Percentiles rank a stretch among this genome's conserved stretches.
phyloP scores from a whole-genome alignment of 805 yeast species.

The Teunomyces barrocoloradensis region DNA sequence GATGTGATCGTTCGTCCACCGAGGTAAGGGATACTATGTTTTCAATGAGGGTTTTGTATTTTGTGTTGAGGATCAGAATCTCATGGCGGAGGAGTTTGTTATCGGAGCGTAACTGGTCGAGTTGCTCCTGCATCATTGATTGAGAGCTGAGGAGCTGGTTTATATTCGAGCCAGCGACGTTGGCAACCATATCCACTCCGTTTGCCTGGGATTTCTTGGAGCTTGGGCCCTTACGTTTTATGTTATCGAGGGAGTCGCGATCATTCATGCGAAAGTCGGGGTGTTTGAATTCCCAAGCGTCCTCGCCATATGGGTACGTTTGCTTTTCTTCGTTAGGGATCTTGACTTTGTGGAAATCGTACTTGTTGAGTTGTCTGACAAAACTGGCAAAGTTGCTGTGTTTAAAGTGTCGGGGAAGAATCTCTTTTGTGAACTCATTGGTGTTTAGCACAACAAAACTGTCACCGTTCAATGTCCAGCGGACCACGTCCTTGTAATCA shows the following conservation, averaged over 20 bases:
- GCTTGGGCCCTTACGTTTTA: slow-evolving; percentile 76
- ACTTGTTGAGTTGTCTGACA: slow-evolving; percentile 93
- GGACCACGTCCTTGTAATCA: slow-evolving; percentile 68
- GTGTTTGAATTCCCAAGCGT: slow-evolving; percentile 94
- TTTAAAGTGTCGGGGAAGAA: slow-evolving; percentile 89
- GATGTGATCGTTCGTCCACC: slow-evolving; percentile 54
- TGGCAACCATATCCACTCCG: background rate
- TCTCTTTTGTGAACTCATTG: slow-evolving; percentile 82
- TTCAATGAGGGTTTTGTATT: slow-evolving; percentile 64
- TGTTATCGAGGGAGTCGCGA: slow-evolving; percentile 76
- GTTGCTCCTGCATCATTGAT: slow-evolving; percentile 24
- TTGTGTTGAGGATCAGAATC: slow-evolving; percentile 44
- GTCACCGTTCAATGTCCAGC: slow-evolving; percentile 86
- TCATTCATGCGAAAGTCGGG: slow-evolving; percentile 81
- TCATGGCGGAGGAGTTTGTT: slow-evolving; percentile 32
- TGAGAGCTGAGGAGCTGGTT: slow-evolving; percentile 9
- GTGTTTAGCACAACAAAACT: slow-evolving; percentile 88
- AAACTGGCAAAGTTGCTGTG: slow-evolving; percentile 94
- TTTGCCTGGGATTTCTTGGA: slow-evolving; percentile 43
- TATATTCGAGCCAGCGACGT: slow-evolving; percentile 3
- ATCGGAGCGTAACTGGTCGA: slow-evolving; percentile 34
- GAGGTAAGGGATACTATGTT: slow-evolving; percentile 55
- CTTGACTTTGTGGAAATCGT: slow-evolving; percentile 95
- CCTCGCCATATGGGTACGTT: slow-evolving; percentile 60
- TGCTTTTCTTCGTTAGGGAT: slow-evolving; percentile 59